phyloP scores from a whole-genome alignment of 2,329 filamentous ascomycete species.

The Penicillium concentricum region DNA sequence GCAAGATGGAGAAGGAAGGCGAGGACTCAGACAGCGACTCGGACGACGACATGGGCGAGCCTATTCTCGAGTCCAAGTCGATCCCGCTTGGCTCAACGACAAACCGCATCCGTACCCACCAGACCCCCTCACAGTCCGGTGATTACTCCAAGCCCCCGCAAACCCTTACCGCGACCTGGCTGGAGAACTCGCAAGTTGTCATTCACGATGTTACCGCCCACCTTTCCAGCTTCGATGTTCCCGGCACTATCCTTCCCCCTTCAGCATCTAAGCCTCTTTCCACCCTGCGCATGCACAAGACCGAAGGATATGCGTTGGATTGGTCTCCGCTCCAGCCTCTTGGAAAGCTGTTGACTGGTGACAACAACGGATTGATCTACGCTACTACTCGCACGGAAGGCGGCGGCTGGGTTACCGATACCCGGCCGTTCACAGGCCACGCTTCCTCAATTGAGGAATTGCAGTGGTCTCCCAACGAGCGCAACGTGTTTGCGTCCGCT shows the following conservation, averaged over 20 bases:
- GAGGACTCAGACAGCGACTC: conserved; percentile 69
- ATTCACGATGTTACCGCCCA: conserved; percentile 95
- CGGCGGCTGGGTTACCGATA: conserved; percentile 86
- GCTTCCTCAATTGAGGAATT: conserved; percentile 85
- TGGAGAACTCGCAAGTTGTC: conserved; percentile 80
- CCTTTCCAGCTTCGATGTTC: conserved; percentile 83
- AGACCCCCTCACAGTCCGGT: conserved; percentile 63
- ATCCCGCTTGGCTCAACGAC: conserved; percentile 86
- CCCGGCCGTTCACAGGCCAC: conserved; percentile 79
- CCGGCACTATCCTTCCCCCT: conserved; percentile 74
- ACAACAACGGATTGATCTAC: conserved; percentile 87
- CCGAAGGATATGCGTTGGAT: conserved; percentile 94
- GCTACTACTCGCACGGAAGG: conserved; percentile 81
- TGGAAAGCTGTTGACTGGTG: conserved; percentile 86
- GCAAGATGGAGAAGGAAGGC: conserved; percentile 74
- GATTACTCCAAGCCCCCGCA: conserved; percentile 71
- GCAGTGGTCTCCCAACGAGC: conserved; percentile 93
- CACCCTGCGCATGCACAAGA: conserved; percentile 86
- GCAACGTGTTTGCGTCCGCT: conserved; percentile 89
- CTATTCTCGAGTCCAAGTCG: conserved; percentile 87
- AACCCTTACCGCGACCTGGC: conserved; percentile 87
- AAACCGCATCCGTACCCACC: conserved; percentile 88
- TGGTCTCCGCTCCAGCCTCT: conserved; percentile 82
- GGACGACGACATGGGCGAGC: conserved; percentile 74
- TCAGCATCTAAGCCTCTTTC: conserved; percentile 85